Conservation (phyloP, 768 basidiomycete species). For the Leccinum broughii region DNA sequence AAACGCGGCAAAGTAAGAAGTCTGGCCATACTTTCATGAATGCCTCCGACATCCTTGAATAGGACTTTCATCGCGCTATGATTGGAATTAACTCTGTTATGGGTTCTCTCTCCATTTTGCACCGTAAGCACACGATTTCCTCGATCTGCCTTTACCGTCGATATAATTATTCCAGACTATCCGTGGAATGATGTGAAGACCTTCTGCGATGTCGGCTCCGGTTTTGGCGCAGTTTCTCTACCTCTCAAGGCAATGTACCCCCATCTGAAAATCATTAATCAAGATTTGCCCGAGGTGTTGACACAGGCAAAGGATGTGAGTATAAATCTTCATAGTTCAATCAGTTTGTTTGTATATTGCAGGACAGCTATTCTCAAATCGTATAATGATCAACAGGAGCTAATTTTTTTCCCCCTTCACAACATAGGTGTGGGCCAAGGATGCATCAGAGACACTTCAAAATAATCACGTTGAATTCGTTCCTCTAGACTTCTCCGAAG, state of each 20-base stretch:
- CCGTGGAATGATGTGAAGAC: conserved; percentile 27
- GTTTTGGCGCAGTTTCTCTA: conserved; percentile 29
- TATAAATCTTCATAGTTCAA: background rate
- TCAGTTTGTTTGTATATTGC: background rate
- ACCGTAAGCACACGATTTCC: conserved; percentile 15
- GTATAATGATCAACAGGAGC: background rate
- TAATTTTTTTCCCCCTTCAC: background rate
- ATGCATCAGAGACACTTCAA: background rate
- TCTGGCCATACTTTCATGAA: background rate
- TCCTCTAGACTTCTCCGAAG: background rate
- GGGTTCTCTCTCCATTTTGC: conserved; percentile 25
- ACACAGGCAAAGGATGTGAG: conserved; percentile 22
- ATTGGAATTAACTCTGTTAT: conserved; percentile 18
- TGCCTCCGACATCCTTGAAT: background rate
- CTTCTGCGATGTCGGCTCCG: conserved; percentile 32
- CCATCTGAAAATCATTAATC: conserved; percentile 27
- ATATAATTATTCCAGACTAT: conserved; percentile 16
- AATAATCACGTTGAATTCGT: background rate
- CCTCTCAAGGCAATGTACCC: conserved; percentile 27
- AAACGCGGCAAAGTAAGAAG: conserved; percentile 13
- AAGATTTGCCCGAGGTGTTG: conserved; percentile 32
- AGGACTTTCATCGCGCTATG: conserved; percentile 30
- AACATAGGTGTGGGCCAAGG: background rate
- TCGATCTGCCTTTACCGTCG: background rate
- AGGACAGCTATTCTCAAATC: background rate